Base-by-base conservation (phyloP, 768 basidiomycete species). In the Tephrocybe rancida region DNA sequence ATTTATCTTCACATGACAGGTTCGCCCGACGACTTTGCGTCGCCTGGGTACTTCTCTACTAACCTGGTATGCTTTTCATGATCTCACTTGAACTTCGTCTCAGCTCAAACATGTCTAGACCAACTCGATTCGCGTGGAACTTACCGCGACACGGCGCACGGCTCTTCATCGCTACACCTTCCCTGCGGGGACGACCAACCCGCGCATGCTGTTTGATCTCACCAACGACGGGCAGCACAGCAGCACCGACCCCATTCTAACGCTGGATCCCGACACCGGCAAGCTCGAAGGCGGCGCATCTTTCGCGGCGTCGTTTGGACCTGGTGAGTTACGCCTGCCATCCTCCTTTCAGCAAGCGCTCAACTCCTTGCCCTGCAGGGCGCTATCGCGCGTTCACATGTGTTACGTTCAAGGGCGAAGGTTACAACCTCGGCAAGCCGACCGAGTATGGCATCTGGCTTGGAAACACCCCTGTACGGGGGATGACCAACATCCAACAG, bases 1-100 rank as follows among this genome's bases (percentile, higher is more conserved):
- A 16, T 21, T 9, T n/a, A n/a, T n/a, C n/a, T n/a, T n/a, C n/a
- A n/a, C n/a, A n/a, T 25, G 9, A 19, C 27, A 85, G 83, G 83
- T 11, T 70, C 73, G 27, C 79, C 83, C 3, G 84, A 86, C 54
- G 85, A 87, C 58, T 75, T 73, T 52, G 83, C 84, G 3, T 80
- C 82, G 14, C 86, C 85, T 0, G 86, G 86, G 44, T 87, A 86
- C 62, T 87, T 87, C 61, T 76, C 84, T 0, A 79, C 81, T 1
- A 85, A 85, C 58, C 68, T 86, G 26, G 83, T 82, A 44, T 18
- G 32, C 30, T 29, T 22, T 29, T 10, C n/a, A 10, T 5, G n/a
- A 13, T n/a, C n/a, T n/a, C n/a, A n/a, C n/a, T n/a, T n/a, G 25
- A 11, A 4, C 29, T 43, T 26, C 9, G 24, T 41, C 22, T n/a